Percentiles rank a stretch among this genome's conserved stretches.
Evolutionary conservation across 2,329 filamentous ascomycete species (phyloP).

Genomic region (Blastomyces percursus): DNA sequence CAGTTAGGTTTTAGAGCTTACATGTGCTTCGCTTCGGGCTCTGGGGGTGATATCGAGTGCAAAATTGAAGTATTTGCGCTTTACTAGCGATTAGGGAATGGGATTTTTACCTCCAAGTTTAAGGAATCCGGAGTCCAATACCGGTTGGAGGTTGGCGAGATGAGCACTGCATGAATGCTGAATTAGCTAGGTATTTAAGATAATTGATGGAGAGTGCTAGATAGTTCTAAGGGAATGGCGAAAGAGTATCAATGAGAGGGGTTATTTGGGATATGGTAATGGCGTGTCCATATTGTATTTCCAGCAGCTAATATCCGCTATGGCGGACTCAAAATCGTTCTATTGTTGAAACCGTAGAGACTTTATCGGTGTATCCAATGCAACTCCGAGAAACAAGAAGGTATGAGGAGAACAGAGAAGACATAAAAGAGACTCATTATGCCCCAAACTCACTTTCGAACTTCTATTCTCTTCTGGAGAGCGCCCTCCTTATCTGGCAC

Average conservation of each 20-base stretch:
- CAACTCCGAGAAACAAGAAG: not conserved
- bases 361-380: not conserved
- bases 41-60: not conserved
- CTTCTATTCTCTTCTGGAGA: conserved; percentile 50
- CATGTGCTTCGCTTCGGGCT: not conserved
- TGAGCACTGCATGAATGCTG: conserved; percentile 35
- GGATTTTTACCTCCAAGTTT: conserved; percentile 54
- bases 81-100: not conserved
- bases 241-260: not conserved
- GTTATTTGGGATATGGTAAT: not conserved
- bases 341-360: not conserved
- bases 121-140: conserved; percentile 45
- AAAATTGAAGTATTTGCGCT: not conserved
- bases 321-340: not conserved
- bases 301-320: not conserved
- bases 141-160: conserved; percentile 45
- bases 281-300: not conserved
- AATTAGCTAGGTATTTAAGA: not conserved
- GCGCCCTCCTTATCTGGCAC: conserved; percentile 55
- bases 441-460: conserved; percentile 21
- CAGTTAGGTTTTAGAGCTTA: not conserved
- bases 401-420: not conserved
- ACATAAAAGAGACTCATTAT: not conserved
- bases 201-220: not conserved
- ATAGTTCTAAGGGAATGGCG: not conserved